phyloP scores from a whole-genome alignment of 192 early-diverging fungal genomes.

The Geranomyces michiganensis region DNA sequence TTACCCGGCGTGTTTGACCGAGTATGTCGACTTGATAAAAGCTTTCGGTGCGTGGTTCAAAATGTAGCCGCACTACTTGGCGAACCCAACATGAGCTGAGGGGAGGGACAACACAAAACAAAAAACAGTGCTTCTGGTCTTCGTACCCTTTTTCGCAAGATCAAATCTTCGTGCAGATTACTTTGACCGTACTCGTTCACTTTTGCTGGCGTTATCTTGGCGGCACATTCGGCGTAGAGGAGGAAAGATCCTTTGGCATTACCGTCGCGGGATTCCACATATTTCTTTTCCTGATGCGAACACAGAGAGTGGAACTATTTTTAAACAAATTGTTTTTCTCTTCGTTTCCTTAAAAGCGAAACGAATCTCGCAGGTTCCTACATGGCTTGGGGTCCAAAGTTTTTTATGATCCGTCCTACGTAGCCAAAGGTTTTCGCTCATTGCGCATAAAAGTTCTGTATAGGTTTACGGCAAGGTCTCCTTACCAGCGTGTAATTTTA shows the following conservation, averaged over 20 bases:
- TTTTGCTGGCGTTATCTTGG: background rate
- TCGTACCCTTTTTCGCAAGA: no score
- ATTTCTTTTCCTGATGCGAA: no score
- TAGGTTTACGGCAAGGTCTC: background rate
- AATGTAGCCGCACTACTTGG: background rate
- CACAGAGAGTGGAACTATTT: no score
- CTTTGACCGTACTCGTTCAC: background rate
- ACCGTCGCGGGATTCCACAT: no score
- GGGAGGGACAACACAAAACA: no score
- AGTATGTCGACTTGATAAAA: background rate
- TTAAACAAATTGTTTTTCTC: no score
- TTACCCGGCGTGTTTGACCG: background rate
- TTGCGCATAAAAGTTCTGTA: background rate
- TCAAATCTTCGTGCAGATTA: background rate
- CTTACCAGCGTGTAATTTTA: background rate
- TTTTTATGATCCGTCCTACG: background rate
- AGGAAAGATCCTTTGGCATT: no score
- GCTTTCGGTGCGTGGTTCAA: background rate
- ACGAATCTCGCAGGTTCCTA: background rate
- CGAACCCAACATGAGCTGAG: background rate
- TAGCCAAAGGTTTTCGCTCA: no score
- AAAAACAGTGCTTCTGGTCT: no score
- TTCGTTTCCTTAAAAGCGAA: background rate
- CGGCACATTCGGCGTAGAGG: background rate
- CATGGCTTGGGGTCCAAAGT: background rate